These are phyloP conservation scores for Pythium aquatile DNA, from an alignment of 352 stramenopile species.

Conservation along the genomic window DNA sequence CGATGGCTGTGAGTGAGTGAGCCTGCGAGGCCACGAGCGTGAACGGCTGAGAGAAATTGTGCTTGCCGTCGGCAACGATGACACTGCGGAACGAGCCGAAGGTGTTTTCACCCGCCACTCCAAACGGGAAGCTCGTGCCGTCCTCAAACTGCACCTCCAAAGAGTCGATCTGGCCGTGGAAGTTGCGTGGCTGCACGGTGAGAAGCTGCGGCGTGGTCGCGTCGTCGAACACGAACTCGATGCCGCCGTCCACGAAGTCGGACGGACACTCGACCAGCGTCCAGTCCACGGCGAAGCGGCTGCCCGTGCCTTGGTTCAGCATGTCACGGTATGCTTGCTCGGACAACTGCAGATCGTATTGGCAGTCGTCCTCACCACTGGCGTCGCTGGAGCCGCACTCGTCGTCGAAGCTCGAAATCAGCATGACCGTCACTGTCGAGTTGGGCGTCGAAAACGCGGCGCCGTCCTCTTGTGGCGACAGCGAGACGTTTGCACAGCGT, in stretches of 20 bases:
- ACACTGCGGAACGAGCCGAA: constrained; percentile 26
- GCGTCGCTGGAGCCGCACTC: constrained; percentile 8
- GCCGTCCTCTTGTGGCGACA: neutral
- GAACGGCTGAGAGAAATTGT: constrained; percentile 24
- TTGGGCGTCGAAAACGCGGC: constrained; percentile 14
- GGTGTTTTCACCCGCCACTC: constrained; percentile 11
- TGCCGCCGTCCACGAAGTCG: constrained; percentile 27
- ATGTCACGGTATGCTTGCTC: constrained; percentile 30
- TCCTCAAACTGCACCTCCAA: constrained; percentile 21
- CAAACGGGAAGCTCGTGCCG: constrained; percentile 12
- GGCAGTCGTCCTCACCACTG: constrained; percentile 13
- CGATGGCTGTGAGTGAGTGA: constrained; percentile 10
- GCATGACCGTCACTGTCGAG: constrained; percentile 31
- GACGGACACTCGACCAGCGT: constrained; percentile 21
- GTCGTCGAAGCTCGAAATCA: constrained; percentile 25
- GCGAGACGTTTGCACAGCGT: constrained; percentile 22
- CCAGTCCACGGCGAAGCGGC: constrained; percentile 25
- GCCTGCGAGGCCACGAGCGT: constrained; percentile 11
- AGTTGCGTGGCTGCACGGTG: constrained; percentile 30
- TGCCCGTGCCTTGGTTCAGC: constrained; percentile 24
- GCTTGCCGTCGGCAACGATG: constrained; percentile 13
- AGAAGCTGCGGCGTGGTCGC: constrained; percentile 19
- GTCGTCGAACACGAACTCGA: constrained; percentile 27
- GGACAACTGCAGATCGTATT: constrained; percentile 21
- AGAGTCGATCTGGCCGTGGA: constrained; percentile 13